These are phyloP conservation scores for Gossypium gossypioides DNA, from an alignment of 441 rosid species.

Conservation along the genomic window DNA sequence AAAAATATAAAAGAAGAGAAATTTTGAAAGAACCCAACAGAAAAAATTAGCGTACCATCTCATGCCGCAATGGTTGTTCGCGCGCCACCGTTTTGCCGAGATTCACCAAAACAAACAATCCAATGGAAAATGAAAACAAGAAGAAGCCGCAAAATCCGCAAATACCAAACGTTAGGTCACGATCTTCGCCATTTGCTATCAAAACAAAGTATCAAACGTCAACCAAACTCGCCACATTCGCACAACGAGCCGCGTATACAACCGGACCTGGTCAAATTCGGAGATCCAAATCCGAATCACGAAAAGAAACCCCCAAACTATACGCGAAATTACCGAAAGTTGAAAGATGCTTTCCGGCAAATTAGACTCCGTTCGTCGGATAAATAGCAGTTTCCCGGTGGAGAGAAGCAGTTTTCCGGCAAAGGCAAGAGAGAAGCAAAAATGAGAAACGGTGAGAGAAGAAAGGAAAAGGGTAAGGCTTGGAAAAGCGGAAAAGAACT, in stretches of 20 bases:
- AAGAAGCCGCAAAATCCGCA: constrained; percentile 15
- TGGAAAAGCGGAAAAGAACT: constrained; percentile 52
- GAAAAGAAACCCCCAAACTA: constrained; percentile 2
- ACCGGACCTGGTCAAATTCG: constrained; percentile 31
- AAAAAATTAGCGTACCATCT: constrained; percentile 54
- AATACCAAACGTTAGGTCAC: constrained; percentile 67
- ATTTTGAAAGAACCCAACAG: background rate
- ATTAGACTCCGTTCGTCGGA: background rate
- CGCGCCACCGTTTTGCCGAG: constrained; percentile 48
- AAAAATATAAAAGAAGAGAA: background rate
- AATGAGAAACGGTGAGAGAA: constrained; percentile 26
- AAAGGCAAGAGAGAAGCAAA: constrained; percentile 34
- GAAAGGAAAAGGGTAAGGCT: constrained; percentile 30
- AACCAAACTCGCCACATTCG: constrained; percentile 62
- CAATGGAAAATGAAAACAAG: constrained; percentile 19
- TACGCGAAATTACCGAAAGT: background rate
- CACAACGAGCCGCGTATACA: constrained; percentile 26
- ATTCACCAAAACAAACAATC: constrained; percentile 17
- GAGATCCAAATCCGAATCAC: constrained; percentile 51
- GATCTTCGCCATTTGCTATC: constrained; percentile 33
- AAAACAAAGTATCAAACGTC: constrained; percentile 22
- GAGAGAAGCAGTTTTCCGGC: constrained; percentile 20
- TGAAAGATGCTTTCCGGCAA: constrained; percentile 15
- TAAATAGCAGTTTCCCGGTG: constrained; percentile 5
- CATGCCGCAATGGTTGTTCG: constrained; percentile 55